Evolutionary conservation across 768 basidiomycete genomes (phyloP).

Genomic region (Chalciporus pseudorubinellus): DNA sequence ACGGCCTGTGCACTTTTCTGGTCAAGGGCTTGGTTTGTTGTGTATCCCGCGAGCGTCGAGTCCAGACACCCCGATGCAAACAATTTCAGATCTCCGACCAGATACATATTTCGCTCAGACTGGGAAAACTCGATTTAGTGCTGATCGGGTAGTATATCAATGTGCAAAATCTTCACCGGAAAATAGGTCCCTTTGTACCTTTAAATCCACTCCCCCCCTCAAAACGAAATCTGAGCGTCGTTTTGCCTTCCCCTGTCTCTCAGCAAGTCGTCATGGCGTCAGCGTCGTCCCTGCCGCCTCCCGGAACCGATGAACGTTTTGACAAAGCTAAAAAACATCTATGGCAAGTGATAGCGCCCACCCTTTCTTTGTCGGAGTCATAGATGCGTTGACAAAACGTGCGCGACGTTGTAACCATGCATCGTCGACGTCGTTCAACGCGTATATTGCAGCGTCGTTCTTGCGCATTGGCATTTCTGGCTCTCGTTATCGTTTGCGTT

Average conservation of each 20-base stretch:
- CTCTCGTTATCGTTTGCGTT: conserved; percentile 22
- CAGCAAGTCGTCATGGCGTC: conserved; percentile 24
- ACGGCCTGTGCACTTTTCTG: conserved; percentile 29
- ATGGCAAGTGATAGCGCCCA: conserved; percentile 27
- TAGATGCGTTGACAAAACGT: conserved; percentile 4
- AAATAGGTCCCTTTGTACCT: conserved; percentile 26
- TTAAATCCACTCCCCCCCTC: conserved; percentile 30
- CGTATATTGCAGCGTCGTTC: conserved; percentile 13
- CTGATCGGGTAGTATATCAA: conserved; percentile 42
- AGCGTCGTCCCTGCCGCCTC: conserved; percentile 14
- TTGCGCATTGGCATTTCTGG: conserved; percentile 8
- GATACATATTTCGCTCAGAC: conserved; percentile 33
- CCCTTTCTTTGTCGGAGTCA: conserved; percentile 6
- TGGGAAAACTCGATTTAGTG: conserved; percentile 37
- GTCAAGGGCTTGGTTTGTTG: conserved; percentile 33
- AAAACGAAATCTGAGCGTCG: conserved; percentile 24
- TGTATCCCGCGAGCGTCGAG: conserved; percentile 38
- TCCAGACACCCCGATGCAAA: conserved; percentile 34
- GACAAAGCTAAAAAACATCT: conserved; percentile 37
- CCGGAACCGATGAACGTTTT: conserved; percentile 31
- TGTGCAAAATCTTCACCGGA: conserved; percentile 37
- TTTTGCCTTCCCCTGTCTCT: conserved; percentile 24
- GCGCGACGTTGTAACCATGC: conserved; percentile 12
- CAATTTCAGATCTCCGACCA: conserved; percentile 38
- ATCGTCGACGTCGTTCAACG: conserved; percentile 10